These are phyloP conservation scores for Skeletonema menzelii DNA, from an alignment of 108 stramenopile species.

Conservation along the genomic window DNA sequence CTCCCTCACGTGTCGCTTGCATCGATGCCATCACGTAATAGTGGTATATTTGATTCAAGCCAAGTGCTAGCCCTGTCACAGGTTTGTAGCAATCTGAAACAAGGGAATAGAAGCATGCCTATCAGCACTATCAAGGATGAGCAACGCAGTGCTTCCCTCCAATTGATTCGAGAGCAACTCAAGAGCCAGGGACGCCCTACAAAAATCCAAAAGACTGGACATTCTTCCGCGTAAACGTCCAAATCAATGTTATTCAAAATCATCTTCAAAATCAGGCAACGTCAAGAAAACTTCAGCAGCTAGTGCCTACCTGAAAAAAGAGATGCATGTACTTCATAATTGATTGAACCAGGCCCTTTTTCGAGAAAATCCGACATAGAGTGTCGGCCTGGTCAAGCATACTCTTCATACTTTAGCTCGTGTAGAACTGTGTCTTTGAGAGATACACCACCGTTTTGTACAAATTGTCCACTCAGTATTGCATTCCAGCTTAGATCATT, in stretches of 20 bases:
- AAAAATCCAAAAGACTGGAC: not conserved
- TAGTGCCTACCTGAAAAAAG: slow-evolving; percentile 6
- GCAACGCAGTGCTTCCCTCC: slow-evolving; percentile 5
- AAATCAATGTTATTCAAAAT: slow-evolving; percentile 12
- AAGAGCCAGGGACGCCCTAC: not conserved
- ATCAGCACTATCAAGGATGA: not conserved
- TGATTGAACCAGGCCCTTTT: not conserved
- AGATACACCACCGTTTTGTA: not conserved
- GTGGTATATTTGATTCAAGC: slow-evolving; percentile 35
- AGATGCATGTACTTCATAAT: slow-evolving; percentile 17
- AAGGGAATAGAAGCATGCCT: not conserved
- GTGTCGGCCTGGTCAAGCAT: slow-evolving; percentile 4
- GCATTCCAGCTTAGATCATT: not conserved
- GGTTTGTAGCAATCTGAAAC: slow-evolving; percentile 4
- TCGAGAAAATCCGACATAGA: slow-evolving; percentile 7
- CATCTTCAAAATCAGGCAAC: slow-evolving; percentile 13
- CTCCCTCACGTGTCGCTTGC: slow-evolving; percentile 28
- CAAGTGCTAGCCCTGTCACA: slow-evolving; percentile 35
- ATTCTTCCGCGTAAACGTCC: not conserved
- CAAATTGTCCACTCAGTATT: not conserved
- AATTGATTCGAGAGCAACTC: not conserved
- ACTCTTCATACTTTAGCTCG: not conserved
- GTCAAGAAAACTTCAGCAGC: slow-evolving; percentile 14
- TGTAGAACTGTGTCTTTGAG: not conserved
- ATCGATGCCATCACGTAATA: slow-evolving; percentile 23